These are phyloP conservation scores for Bruguiera gymnorhiza DNA, from an alignment of 345 rosid species.

Conservation along the genomic window DNA sequence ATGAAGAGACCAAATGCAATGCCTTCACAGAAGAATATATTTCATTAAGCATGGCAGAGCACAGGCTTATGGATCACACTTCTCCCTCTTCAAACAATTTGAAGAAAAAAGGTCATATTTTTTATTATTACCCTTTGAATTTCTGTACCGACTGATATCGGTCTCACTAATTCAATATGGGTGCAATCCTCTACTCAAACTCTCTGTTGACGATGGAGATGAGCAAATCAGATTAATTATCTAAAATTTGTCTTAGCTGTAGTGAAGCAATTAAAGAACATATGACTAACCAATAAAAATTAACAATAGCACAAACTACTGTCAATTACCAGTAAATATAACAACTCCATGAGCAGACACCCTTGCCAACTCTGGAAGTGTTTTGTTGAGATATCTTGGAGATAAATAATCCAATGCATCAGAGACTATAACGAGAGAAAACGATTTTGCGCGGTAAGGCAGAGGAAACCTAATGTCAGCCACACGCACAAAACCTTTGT, in stretches of 20 bases:
- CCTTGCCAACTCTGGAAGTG: constrained; percentile 89
- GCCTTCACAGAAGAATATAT: not conserved
- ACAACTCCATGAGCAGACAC: constrained; percentile 75
- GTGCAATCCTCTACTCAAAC: no score
- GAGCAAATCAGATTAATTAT: not conserved
- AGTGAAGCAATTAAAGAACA: not conserved
- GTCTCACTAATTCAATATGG: not conserved
- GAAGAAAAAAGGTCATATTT: no score
- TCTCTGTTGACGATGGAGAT: no score
- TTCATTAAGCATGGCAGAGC: not conserved
- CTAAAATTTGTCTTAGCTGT: not conserved
- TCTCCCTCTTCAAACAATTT: not conserved
- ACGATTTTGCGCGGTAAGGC: constrained; percentile 86
- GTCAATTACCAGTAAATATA: constrained; percentile 66
- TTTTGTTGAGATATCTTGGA: constrained; percentile 87
- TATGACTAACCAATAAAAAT: not conserved
- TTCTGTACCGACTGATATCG: not conserved
- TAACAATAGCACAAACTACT: not conserved
- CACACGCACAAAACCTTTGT: constrained; percentile 82
- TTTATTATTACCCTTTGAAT: no score
- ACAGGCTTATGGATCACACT: not conserved
- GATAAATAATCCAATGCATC: constrained; percentile 93
- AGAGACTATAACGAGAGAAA: constrained; percentile 86
- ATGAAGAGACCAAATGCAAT: no score
- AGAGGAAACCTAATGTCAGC: constrained; percentile 92